phyloP scores from a whole-genome alignment of 2,329 filamentous ascomycete genomes.

The Pseudocercospora vitis region DNA sequence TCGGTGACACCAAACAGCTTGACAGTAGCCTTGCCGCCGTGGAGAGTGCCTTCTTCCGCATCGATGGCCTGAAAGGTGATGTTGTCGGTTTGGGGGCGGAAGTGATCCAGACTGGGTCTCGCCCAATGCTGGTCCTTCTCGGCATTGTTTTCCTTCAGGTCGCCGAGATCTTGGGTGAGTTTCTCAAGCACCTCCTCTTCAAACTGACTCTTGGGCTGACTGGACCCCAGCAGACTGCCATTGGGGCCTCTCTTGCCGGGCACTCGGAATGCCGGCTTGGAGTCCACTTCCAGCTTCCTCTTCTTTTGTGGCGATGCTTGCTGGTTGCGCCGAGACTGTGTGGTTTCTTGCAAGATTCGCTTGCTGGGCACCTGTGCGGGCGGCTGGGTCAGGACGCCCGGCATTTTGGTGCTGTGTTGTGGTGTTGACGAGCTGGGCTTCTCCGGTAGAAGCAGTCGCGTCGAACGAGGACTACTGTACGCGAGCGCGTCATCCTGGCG shows the following conservation, averaged over 20 bases:
- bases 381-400: constrained; percentile 35
- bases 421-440: constrained; percentile 2
- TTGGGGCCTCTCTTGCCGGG: constrained; percentile 50
- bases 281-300: constrained; percentile 70
- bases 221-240: constrained; percentile 64
- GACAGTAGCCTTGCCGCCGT: constrained; percentile 73
- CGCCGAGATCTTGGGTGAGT: constrained; percentile 87
- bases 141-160: constrained; percentile 79
- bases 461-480: not conserved
- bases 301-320: constrained; percentile 68
- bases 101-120: constrained; percentile 60
- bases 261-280: constrained; percentile 59
- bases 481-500: constrained; percentile 8
- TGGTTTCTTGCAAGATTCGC: constrained; percentile 49
- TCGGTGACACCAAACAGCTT: constrained; percentile 93
- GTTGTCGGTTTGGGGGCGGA: constrained; percentile 63
- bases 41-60: constrained; percentile 80
- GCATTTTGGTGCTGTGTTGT: constrained; percentile 31
- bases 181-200: constrained; percentile 94
- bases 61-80: constrained; percentile 97
- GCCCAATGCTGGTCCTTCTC: constrained; percentile 96
- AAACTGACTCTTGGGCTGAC: constrained; percentile 84
- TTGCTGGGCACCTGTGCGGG: constrained; percentile 43
- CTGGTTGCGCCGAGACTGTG: constrained; percentile 47
- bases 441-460: too few relatives aligned